Base-by-base conservation (phyloP, 768 basidiomycete species). In the Boletus fagicola region DNA sequence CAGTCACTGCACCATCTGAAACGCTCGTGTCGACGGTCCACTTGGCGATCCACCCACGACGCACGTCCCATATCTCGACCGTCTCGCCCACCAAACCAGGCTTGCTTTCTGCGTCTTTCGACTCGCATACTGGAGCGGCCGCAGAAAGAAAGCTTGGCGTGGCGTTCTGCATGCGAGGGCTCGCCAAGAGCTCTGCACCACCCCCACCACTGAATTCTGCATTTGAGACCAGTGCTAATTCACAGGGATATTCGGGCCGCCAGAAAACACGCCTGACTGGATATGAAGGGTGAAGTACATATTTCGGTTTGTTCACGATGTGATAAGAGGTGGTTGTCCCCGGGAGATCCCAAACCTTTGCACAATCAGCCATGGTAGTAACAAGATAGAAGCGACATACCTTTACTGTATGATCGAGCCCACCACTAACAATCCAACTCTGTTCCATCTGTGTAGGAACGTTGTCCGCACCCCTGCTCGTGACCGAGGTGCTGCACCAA, bases 21-120 rank as follows among this genome's bases (percentile, higher is more conserved):
- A 81, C 76, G 13, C 83, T 83, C 15, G 85, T 83, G 22, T 77
- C 79, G 12, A 92, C 80, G 3, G 82, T 80, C 88, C 92, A 94
- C 72, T 94, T 94, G 6, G 88, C 86, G 49, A 93, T 79, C 82
- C 87, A 90, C 0, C 83, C 81, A 47, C 92, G 77, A 53, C 92
- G 78, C 2, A 90, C 88, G 68, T 94, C 92, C 92, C 92, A 94
- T 24, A 94, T 86, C 64, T 93, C 91, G 31, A 92, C 78, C 0
- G 83, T 75, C 64, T 91, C 87, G 3, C 84, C 82, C 3, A 63
- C 49, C 12, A 43, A 42, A 3, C 58, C 46, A 18, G 46, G 1
- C 28, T 58, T 70, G 4, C 63, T 61, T 2, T 63, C 61, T 20
- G 50, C 48, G 1, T 62, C 62, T 7, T 63, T 67, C 8, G 50